Base-by-base conservation (phyloP, 2,329 filamentous ascomycete genomes). In the Colletotrichum tropicale region DNA sequence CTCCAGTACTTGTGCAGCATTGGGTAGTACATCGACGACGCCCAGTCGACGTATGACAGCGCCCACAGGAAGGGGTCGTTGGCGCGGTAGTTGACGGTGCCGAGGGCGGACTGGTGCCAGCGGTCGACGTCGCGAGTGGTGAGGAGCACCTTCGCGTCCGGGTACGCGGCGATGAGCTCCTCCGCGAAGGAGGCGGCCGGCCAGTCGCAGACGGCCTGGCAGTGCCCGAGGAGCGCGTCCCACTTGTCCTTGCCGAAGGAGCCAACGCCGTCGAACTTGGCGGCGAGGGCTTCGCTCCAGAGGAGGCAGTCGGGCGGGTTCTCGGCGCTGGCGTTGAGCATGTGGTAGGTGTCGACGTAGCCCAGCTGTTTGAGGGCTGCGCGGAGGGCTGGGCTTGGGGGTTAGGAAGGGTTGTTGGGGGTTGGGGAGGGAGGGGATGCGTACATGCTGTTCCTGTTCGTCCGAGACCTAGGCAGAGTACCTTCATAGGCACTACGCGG, bases 1-100 rank as follows among this genome's bases (percentile, higher is more conserved):
- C 91, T 89, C 85, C 93, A 94, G 86, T 94, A 93, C 83, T 92
- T 93, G 82, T 88, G 88, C 74, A 94, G 87, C 92, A 94, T 94
- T 52, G 92, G 92, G 82, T 93, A 90, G 86, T 94, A 93, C 87
- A 93, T 91, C 81, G 89, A 86, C 9, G 92, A 91, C 26, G 90
- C 92, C 92, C 92, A 94, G 85, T 90, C 90, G 78, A 84, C 80
- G 74, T 80, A 71, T 10, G 81, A 81, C 6, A 87, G 6, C 4
- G 38, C 38, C 30, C 30, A 21, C 8, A 74, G 60, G 1, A 79
- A 76, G 0, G 62, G 21, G 9, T 81, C 74, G 26, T 82, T 38
- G 8, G 83, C 58, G 28, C 74, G 72, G 74, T 85, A 80, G 5
- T 82, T 74, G 1, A 84, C 74, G 66, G 83, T 84, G 18, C 15